A percentile compares a stretch with the other conserved stretches of the same genome.
phyloP scores from a whole-genome alignment of 352 stramenopile species.

The Plasmopara muralis region DNA sequence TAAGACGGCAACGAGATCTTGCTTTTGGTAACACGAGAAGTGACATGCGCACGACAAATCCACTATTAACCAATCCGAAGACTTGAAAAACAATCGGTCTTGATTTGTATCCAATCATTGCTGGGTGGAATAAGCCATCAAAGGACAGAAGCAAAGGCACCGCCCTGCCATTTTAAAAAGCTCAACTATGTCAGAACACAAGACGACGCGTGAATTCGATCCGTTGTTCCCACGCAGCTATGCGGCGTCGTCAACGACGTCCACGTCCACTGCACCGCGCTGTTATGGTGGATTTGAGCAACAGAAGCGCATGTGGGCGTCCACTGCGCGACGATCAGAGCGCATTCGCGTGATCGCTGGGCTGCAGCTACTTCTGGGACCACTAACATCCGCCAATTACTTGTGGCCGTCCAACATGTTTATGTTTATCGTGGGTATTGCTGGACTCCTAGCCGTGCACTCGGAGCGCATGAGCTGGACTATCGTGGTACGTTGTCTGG shows the following conservation, averaged over 20 bases:
- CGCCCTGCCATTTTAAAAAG: slow-evolving; percentile 2
- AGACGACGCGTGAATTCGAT: slow-evolving; percentile 26
- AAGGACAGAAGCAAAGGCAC: slow-evolving; percentile 1
- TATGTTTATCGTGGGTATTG: slow-evolving; percentile 53
- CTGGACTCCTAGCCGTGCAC: slow-evolving; percentile 60
- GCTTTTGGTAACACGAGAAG: not conserved
- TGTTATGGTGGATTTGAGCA: slow-evolving; percentile 72
- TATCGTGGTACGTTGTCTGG: slow-evolving; percentile 39
- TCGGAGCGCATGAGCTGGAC: slow-evolving; percentile 78
- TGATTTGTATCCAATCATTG: slow-evolving; percentile 1
- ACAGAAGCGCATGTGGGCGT: slow-evolving; percentile 70
- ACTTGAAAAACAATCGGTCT: not conserved
- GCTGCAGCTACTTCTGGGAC: slow-evolving; percentile 48
- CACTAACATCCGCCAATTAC: slow-evolving; percentile 62
- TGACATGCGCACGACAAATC: not conserved
- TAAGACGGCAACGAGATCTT: not conserved
- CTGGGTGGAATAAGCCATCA: slow-evolving; percentile 4
- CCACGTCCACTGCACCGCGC: slow-evolving; percentile 30
- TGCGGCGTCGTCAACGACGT: slow-evolving; percentile 28
- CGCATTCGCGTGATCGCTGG: slow-evolving; percentile 60
- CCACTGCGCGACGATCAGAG: slow-evolving; percentile 49
- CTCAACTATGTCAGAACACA: slow-evolving; percentile 15
- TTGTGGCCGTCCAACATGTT: slow-evolving; percentile 75
- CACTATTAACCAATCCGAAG: not conserved
- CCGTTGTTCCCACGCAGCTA: slow-evolving; percentile 31